Conservation (phyloP, 305 asterid genomes). For the Fraxinus nigra region DNA sequence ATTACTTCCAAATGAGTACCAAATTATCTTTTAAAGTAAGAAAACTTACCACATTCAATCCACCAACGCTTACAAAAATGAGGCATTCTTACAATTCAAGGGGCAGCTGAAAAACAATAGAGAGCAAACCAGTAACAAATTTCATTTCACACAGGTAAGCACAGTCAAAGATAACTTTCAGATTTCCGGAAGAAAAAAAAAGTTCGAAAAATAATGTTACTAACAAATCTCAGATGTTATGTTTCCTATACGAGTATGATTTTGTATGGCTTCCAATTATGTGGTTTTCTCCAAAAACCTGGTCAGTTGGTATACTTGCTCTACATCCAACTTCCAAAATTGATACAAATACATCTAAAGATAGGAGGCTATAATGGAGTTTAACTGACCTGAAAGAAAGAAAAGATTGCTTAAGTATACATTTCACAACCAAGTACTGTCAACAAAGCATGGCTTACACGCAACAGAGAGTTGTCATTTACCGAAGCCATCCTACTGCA, state of each 20-base stretch:
- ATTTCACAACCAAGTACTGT: background rate
- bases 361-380: constrained; percentile 21
- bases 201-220: background rate
- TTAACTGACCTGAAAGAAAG: constrained; percentile 29
- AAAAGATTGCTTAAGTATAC: constrained; percentile 8
- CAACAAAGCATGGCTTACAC: background rate
- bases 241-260: background rate
- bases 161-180: background rate
- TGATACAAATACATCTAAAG: constrained; percentile 10
- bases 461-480: constrained; percentile 19
- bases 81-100: background rate
- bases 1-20: background rate
- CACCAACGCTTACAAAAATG: background rate
- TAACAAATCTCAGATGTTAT: background rate
- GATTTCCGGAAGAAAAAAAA: background rate
- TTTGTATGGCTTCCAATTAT: constrained; percentile 6
- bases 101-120: background rate
- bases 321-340: constrained; percentile 20
- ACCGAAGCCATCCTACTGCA: constrained; percentile 40
- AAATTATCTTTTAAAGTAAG: too few species aligned
- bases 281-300: constrained; percentile 2
- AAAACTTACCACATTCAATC: background rate
- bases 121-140: background rate
- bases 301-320: constrained; percentile 19
- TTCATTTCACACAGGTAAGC: background rate